Base-by-base conservation (phyloP, 257 asterid genomes). In the Forsythia suspensa region DNA sequence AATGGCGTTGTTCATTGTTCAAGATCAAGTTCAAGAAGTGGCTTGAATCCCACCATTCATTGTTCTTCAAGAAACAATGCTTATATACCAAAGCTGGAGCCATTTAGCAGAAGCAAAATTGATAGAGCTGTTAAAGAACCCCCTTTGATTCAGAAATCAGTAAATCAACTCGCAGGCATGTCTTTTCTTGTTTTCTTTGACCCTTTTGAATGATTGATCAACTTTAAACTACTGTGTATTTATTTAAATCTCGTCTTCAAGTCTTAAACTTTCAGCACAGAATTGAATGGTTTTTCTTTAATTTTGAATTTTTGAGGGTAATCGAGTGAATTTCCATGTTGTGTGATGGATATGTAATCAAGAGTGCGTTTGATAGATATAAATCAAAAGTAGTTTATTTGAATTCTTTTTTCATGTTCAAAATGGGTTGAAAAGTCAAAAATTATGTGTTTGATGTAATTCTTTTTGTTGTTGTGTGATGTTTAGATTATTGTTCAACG, bases 111-210 rank as follows among this genome's bases (percentile, higher is more conserved):
- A 85, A 96, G 77, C 88, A 94, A 84, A 87, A 18, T 91, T 36
- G 97, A 95, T 79, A 86, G 97, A 75, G 84, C 76, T 18, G 65
- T 90, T 24, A 90, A 75, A 80, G 99, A 92, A 1, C 99, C 97
- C 3, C 96, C 99, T 74, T 80, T 96, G 92, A 94, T 94, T 80
- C 88, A 94, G 79, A 96, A 89, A 82, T 83, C 95, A 4, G 91
- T 91, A 79, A 85, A 83, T 73, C 87, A 96, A 74, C 90, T 96
- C 42, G 93, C 97, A 12, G 99, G 99, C 84, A 83, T 51, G 87
- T 52, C 38, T 55, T 57, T 34, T 74, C 18, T 59, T 29, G 39
- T 6, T 52, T 71, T 72, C 34, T 42, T 77, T 73, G 77, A 55
- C 43, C 74, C 65, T 76, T 71, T 70, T 38, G 38, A 10, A 29